Evolutionary conservation across 768 basidiomycete species (phyloP).

Genomic region (Pulveroboletus sp.): DNA sequence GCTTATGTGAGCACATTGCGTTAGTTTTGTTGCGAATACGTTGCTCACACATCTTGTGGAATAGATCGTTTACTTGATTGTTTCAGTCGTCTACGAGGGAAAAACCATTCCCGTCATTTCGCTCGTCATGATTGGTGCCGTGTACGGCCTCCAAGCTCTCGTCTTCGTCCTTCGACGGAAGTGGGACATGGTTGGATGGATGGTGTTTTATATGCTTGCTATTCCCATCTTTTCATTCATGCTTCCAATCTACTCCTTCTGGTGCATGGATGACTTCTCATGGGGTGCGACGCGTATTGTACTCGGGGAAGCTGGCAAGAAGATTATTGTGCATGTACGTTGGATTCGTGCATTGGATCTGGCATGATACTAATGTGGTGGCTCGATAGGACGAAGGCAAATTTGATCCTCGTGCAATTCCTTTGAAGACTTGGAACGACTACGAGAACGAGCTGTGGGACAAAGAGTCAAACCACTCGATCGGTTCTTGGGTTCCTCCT

Average conservation of each 20-base stretch:
- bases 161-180: slow-evolving; percentile 90
- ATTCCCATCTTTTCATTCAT: slow-evolving; percentile 92
- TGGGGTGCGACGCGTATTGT: slow-evolving; percentile 94
- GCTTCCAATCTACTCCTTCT: slow-evolving; percentile 93
- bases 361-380: slow-evolving; percentile 5
- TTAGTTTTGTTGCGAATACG: neutral
- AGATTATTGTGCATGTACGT: slow-evolving; percentile 88
- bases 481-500: slow-evolving; percentile 88
- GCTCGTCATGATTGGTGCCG: slow-evolving; percentile 86
- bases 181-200: slow-evolving; percentile 99
- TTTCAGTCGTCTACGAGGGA: slow-evolving; percentile 63
- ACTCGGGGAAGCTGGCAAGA: slow-evolving; percentile 92
- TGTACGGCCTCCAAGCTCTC: slow-evolving; percentile 91
- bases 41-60: slow-evolving; percentile 5
- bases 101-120: slow-evolving; percentile 75
- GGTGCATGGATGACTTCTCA: slow-evolving; percentile 97
- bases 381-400: slow-evolving; percentile 84
- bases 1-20: slow-evolving; percentile 66
- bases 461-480: slow-evolving; percentile 93
- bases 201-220: slow-evolving; percentile 92
- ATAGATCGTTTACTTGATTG: slow-evolving; percentile 85
- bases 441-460: slow-evolving; percentile 98
- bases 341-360: neutral
- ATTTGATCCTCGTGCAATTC: slow-evolving; percentile 90
- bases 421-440: slow-evolving; percentile 95